Percentiles rank a stretch among this genome's conserved stretches.
phyloP scores from a whole-genome alignment of 805 yeast genomes.

The Huiozyma naganishii region DNA sequence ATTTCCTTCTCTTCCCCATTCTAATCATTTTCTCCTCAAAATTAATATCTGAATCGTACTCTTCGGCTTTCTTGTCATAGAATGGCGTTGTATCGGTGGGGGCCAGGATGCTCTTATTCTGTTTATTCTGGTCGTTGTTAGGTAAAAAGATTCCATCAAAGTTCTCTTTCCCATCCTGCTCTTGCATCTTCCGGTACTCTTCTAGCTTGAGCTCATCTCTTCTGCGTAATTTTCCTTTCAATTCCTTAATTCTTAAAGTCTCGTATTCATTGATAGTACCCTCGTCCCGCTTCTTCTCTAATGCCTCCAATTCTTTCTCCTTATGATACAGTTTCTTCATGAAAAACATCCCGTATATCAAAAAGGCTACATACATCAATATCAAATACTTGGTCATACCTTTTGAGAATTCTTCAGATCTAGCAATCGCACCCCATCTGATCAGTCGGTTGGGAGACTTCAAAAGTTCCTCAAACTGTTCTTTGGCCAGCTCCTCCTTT shows the following conservation, averaged over 20 bases:
- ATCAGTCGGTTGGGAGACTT: slow-evolving; percentile 29
- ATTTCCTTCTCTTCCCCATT: slow-evolving; percentile 53
- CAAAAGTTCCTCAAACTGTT: slow-evolving; percentile 22
- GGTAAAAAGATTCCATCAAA: slow-evolving; percentile 26
- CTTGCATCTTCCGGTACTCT: slow-evolving; percentile 46
- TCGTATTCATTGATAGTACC: slow-evolving; percentile 47
- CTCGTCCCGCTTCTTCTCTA: slow-evolving; percentile 30
- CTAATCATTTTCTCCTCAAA: slow-evolving; percentile 36
- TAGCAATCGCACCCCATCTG: slow-evolving; percentile 43
- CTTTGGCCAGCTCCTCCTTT: slow-evolving; percentile 25
- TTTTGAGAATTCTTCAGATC: slow-evolving; percentile 48
- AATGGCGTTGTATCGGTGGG: slow-evolving; percentile 74
- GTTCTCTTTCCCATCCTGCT: slow-evolving; percentile 25
- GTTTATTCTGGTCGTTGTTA: slow-evolving; percentile 24
- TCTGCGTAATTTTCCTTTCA: slow-evolving; percentile 50
- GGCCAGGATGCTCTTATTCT: slow-evolving; percentile 39
- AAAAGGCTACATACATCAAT: slow-evolving; percentile 45
- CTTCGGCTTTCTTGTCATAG: slow-evolving; percentile 66
- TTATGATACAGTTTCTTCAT: slow-evolving; percentile 56
- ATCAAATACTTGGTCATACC: slow-evolving; percentile 54
- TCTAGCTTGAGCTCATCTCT: slow-evolving; percentile 50
- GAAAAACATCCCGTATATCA: slow-evolving; percentile 50
- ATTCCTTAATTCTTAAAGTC: slow-evolving; percentile 46
- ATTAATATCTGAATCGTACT: slow-evolving; percentile 71
- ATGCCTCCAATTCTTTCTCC: slow-evolving; percentile 46